phyloP scores from a whole-genome alignment of 352 stramenopile species.

The Aphanomyces invadans region DNA sequence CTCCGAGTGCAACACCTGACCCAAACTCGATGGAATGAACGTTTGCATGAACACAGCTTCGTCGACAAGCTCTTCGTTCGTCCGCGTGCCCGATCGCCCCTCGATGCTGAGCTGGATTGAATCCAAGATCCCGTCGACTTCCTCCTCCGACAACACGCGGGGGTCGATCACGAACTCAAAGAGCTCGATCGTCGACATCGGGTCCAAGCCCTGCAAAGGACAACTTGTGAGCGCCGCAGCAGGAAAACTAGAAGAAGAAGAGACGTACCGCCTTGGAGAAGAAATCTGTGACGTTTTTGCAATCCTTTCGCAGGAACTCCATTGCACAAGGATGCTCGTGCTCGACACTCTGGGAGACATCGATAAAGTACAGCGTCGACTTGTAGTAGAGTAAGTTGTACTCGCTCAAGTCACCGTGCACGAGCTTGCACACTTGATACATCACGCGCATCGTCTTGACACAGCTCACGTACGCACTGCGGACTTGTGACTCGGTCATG shows the following conservation, averaged over 20 bases:
- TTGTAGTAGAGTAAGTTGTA: slow-evolving; percentile 99
- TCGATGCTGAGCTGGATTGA: slow-evolving; percentile 84
- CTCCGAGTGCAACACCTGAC: slow-evolving; percentile 88
- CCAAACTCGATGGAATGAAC: slow-evolving; percentile 92
- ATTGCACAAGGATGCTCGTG: slow-evolving; percentile 95
- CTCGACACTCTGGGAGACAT: slow-evolving; percentile 98
- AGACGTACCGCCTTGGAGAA: slow-evolving; percentile 75
- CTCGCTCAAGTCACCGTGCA: slow-evolving; percentile 98
- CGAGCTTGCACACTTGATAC: slow-evolving; percentile 94
- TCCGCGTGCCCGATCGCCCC: slow-evolving; percentile 43
- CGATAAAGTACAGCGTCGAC: slow-evolving; percentile 95
- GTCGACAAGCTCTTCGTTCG: slow-evolving; percentile 82
- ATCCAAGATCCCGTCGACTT: slow-evolving; percentile 84
- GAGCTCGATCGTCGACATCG: slow-evolving; percentile 92
- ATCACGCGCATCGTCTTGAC: slow-evolving; percentile 96
- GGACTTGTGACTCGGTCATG: slow-evolving; percentile 84
- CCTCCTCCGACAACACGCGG: slow-evolving; percentile 51
- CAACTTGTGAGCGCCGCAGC: slow-evolving; percentile 8
- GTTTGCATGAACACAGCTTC: slow-evolving; percentile 92
- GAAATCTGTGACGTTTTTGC: slow-evolving; percentile 96
- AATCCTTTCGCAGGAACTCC: slow-evolving; percentile 98
- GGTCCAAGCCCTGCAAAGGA: slow-evolving; percentile 69
- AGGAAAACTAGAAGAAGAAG: neutral
- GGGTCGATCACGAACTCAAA: slow-evolving; percentile 95
- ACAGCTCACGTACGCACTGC: slow-evolving; percentile 92